These are phyloP conservation scores for Thozetella sp. DNA, from an alignment of 495 filamentous ascomycete genomes.

Conservation along the genomic window DNA sequence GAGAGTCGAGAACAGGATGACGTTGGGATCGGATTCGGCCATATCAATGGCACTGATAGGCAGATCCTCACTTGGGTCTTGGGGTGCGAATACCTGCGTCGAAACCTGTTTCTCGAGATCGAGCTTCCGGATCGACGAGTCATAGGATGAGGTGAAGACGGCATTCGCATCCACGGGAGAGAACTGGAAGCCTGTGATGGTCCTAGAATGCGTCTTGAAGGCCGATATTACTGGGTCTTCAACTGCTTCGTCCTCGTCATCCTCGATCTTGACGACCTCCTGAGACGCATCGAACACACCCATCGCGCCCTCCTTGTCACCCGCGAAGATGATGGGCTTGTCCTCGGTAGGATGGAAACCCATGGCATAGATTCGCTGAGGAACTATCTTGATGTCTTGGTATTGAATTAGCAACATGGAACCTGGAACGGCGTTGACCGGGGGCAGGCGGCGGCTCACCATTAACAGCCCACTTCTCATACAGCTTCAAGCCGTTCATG, in stretches of 20 bases:
- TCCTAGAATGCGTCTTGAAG: constrained; percentile 87
- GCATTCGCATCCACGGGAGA: constrained; percentile 69
- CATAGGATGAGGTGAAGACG: constrained; percentile 88
- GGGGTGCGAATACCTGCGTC: constrained; percentile 76
- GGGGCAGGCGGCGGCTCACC: constrained; percentile 43
- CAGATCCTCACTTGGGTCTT: constrained; percentile 66
- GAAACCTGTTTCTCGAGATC: constrained; percentile 80
- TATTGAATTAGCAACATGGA: constrained; percentile 7
- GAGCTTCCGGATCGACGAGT: constrained; percentile 86
- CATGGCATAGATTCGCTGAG: constrained; percentile 85
- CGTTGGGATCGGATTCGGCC: constrained; percentile 66
- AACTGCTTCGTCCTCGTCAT: constrained; percentile 65
- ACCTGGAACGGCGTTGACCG: constrained; percentile 9
- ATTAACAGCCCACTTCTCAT: constrained; percentile 78
- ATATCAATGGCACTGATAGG: constrained; percentile 84
- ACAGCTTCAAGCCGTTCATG: constrained; percentile 79
- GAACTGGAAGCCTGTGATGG: constrained; percentile 83
- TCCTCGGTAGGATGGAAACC: constrained; percentile 85
- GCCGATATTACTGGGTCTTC: constrained; percentile 78
- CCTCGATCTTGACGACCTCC: constrained; percentile 47
- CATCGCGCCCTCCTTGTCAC: constrained; percentile 91
- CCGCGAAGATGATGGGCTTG: constrained; percentile 91
- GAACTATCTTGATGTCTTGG: constrained; percentile 87
- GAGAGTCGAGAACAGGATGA: constrained; percentile 85
- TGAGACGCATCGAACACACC: constrained; percentile 94